These are phyloP conservation scores for Cicer cuneatum DNA, from an alignment of 306 rosid genomes.

Conservation along the genomic window DNA sequence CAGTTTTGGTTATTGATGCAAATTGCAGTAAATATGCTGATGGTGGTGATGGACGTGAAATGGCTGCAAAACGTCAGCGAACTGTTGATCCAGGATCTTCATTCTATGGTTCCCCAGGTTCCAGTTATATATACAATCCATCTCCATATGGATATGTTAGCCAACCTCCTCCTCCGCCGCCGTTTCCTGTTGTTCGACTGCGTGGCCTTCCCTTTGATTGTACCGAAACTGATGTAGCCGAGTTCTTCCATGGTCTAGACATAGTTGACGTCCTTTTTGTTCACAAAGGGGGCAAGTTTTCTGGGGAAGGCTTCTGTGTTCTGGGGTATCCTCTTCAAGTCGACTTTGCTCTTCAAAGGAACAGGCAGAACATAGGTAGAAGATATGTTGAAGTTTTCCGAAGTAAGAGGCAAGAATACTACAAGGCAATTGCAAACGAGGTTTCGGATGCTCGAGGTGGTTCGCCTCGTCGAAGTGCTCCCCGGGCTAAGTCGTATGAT, in stretches of 20 bases:
- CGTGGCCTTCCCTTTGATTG: conserved; percentile 96
- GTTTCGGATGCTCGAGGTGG: conserved; percentile 72
- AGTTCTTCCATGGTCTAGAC: conserved; percentile 94
- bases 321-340: conserved; percentile 92
- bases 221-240: conserved; percentile 86
- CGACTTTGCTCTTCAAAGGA: conserved; percentile 90
- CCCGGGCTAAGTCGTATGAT: conserved; percentile 73
- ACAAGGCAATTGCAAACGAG: conserved; percentile 86
- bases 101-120: conserved; percentile 79
- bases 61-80: conserved; percentile 94
- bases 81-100: conserved; percentile 80
- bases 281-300: conserved; percentile 80
- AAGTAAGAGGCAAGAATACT: conserved; percentile 96
- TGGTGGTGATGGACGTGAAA: conserved; percentile 89
- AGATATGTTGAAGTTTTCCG: conserved; percentile 93
- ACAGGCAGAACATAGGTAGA: conserved; percentile 88
- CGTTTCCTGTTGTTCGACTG: conserved; percentile 85
- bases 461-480: conserved; percentile 72
- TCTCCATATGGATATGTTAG: conserved; percentile 78
- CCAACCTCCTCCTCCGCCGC: conserved; percentile 88
- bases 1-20: conserved; percentile 39
- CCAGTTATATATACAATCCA: conserved; percentile 78
- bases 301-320: conserved; percentile 93
- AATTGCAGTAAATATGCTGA: conserved; percentile 61
- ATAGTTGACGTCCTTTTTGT: conserved; percentile 87